phyloP scores from a whole-genome alignment of 1,139 yeast species.

The Candida neerlandica region DNA sequence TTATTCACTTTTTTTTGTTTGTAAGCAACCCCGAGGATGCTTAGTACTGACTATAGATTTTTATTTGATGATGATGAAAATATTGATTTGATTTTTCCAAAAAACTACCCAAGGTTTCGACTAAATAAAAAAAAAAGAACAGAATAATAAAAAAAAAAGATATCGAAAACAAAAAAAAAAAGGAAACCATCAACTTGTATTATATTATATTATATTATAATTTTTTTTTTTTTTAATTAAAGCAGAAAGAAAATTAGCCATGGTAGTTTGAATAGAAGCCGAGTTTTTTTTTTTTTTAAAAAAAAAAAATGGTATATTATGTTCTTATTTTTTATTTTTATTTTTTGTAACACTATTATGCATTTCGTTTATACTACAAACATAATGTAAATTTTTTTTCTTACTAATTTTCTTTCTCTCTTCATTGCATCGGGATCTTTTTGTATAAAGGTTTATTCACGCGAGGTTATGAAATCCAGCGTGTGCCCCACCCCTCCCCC shows the following conservation, averaged over 20 bases:
- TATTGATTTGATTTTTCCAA: not conserved
- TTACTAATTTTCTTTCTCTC: not conserved
- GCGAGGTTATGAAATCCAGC: not conserved
- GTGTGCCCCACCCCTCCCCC: slow-evolving; percentile 1
- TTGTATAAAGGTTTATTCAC: too few species aligned
- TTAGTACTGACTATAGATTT: slow-evolving; percentile 1
- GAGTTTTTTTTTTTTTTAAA: too few species aligned
- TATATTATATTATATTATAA: not conserved
- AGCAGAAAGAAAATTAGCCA: not conserved
- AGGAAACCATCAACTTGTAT: slow-evolving; percentile 1
- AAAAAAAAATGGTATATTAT: too few species aligned
- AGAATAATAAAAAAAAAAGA: not conserved
- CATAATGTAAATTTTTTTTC: not conserved
- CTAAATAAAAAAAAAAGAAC: not conserved
- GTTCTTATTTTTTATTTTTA: not conserved
- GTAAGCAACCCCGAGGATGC: not conserved
- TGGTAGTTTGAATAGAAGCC: not conserved
- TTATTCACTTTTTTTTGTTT: not conserved
- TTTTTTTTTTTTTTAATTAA: not conserved
- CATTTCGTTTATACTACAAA: not conserved
- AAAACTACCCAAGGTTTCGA: not conserved
- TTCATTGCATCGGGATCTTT: too few species aligned
- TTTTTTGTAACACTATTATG: not conserved
- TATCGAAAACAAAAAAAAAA: not conserved
- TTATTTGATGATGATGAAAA: slow-evolving; percentile 3